Percentiles rank a stretch among this genome's conserved stretches.
Conservation (phyloP, 345 rosid species). For the Raphanus raphanistrum region DNA sequence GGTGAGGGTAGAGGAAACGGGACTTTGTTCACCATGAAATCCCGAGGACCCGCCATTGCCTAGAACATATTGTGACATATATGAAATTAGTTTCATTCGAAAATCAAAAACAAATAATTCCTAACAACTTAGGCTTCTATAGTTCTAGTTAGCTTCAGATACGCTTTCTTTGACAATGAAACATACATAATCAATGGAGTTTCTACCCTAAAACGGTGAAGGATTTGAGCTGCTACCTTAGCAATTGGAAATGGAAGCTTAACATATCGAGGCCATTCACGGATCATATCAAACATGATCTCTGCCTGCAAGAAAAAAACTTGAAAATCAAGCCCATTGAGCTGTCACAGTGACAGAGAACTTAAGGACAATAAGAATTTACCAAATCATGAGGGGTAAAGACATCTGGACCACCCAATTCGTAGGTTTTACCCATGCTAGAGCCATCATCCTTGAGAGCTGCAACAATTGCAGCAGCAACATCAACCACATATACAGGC, state of each 20-base stretch:
- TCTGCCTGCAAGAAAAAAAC: slow-evolving; percentile 67
- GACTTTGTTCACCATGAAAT: slow-evolving; percentile 71
- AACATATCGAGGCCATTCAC: slow-evolving; percentile 93
- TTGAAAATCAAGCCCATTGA: slow-evolving; percentile 30
- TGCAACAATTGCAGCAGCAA: slow-evolving; percentile 84
- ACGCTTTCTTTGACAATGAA: neutral
- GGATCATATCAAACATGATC: slow-evolving; percentile 79
- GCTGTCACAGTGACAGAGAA: slow-evolving; percentile 18
- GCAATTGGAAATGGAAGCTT: slow-evolving; percentile 87
- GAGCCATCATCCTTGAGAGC: slow-evolving; percentile 91
- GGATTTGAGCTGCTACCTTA: slow-evolving; percentile 55
- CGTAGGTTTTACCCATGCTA: slow-evolving; percentile 91
- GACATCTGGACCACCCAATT: slow-evolving; percentile 97
- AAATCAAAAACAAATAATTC: neutral
- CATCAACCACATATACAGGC: slow-evolving; percentile 93
- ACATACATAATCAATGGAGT: neutral
- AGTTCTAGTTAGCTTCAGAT: neutral
- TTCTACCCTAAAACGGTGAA: slow-evolving; percentile 19
- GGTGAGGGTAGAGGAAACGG: slow-evolving; percentile 92
- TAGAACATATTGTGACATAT: slow-evolving; percentile 40
- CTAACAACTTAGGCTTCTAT: neutral
- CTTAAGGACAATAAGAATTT: slow-evolving; percentile 31
- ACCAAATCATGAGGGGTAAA: slow-evolving; percentile 81
- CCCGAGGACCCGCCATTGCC: slow-evolving; percentile 84
- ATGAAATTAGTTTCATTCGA: neutral